These are phyloP conservation scores for Apiotrichum sp. DNA, from an alignment of 1,284 basidiomycete species.

Conservation along the genomic window DNA sequence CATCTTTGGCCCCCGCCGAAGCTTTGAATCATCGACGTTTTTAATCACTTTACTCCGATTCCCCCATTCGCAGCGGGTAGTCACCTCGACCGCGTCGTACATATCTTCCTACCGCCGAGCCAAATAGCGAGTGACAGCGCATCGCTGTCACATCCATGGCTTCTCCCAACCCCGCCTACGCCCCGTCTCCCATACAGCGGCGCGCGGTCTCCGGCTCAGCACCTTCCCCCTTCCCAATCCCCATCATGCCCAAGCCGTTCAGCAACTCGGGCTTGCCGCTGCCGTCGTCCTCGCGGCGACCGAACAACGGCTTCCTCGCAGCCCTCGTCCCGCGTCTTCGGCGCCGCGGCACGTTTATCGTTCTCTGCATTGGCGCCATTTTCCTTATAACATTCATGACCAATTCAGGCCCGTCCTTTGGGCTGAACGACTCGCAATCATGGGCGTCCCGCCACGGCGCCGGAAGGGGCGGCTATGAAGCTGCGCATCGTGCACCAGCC, in stretches of 20 bases:
- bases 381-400: not conserved
- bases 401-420: not conserved
- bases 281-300: not conserved
- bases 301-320: not conserved
- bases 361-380: not conserved
- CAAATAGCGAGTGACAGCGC: not conserved
- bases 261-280: not conserved
- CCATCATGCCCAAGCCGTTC: slow-evolving; percentile 2
- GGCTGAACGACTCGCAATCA: not conserved
- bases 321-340: not conserved
- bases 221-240: not conserved
- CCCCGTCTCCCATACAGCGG: not conserved
- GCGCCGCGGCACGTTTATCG: not conserved
- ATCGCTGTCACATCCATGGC: not conserved
- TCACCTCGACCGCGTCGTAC: too few relatives aligned
- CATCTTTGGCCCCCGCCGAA: too few relatives aligned
- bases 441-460: too few relatives aligned
- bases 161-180: not conserved
- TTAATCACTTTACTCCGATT: too few relatives aligned
- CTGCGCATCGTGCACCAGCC: too few relatives aligned
- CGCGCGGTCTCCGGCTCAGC: not conserved
- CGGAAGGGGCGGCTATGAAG: too few relatives aligned
- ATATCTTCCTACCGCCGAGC: too few relatives aligned
- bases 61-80: too few relatives aligned
- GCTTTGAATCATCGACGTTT: too few relatives aligned